Percentiles rank a stretch among this genome's conserved stretches.
Conservation (phyloP, 2,329 filamentous ascomycete genomes). For the Colletotrichum sp. region DNA sequence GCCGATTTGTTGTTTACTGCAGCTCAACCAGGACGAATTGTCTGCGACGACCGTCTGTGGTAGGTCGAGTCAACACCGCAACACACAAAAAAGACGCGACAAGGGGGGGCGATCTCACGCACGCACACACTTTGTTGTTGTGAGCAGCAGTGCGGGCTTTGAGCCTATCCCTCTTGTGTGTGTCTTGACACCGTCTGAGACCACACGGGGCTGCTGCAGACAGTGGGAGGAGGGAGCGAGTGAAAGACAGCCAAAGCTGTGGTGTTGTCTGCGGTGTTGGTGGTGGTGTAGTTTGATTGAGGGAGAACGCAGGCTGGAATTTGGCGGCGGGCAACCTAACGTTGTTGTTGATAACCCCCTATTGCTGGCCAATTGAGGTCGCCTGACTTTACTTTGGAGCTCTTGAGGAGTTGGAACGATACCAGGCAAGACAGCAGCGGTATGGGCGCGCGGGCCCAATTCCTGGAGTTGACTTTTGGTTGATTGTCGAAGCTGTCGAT, state of each 20-base stretch:
- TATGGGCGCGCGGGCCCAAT: neutral
- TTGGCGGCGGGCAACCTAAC: neutral
- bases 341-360: slow-evolving; percentile 1
- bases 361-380: slow-evolving; percentile 1
- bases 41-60: slow-evolving; percentile 7
- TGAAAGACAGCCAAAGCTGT: neutral
- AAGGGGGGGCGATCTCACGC: slow-evolving; percentile 1
- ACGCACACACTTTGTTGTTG: slow-evolving; percentile 3
- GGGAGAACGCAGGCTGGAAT: neutral
- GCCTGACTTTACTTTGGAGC: neutral
- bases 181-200: slow-evolving; percentile 2
- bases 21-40: neutral
- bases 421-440: neutral
- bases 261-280: neutral
- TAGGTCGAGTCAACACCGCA: slow-evolving; percentile 7
- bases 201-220: slow-evolving; percentile 3
- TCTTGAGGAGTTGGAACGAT: neutral
- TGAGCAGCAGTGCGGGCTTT: slow-evolving; percentile 17
- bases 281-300: neutral
- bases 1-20: slow-evolving; percentile 38
- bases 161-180: slow-evolving; percentile 6
- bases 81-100: slow-evolving; percentile 8
- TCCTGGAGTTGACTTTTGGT: neutral
- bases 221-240: neutral
- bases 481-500: neutral